A percentile compares a stretch with the other conserved stretches of the same genome.
Evolutionary conservation across 805 yeast species (phyloP).

Genomic region (Candida methanosorbosa): DNA sequence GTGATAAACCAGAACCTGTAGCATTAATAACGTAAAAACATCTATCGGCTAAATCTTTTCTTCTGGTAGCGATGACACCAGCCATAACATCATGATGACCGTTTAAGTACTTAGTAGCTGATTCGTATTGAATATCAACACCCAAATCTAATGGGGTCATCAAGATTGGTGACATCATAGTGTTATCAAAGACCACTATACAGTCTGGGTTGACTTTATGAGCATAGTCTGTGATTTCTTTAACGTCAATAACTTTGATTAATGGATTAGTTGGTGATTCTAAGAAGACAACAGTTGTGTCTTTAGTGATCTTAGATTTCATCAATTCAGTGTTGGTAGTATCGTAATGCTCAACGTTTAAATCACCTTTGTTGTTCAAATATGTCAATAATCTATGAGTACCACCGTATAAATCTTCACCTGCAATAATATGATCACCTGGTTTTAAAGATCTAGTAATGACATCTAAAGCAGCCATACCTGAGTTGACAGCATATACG

Average conservation of each 20-base stretch:
- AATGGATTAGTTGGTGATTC: constrained; percentile 94
- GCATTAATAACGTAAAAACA: constrained; percentile 77
- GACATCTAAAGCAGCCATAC: constrained; percentile 90
- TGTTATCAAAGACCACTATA: constrained; percentile 82
- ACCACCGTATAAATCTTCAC: constrained; percentile 93
- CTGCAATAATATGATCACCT: constrained; percentile 89
- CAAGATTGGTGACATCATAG: constrained; percentile 91
- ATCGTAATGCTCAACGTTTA: constrained; percentile 68
- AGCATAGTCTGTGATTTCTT: constrained; percentile 54
- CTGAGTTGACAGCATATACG: constrained; percentile 78
- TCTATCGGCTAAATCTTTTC: constrained; percentile 53
- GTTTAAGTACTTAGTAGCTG: constrained; percentile 86
- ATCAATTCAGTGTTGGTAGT: constrained; percentile 66
- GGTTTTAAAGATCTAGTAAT: constrained; percentile 67
- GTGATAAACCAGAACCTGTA: constrained; percentile 85
- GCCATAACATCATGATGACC: constrained; percentile 98
- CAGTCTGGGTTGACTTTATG: constrained; percentile 61
- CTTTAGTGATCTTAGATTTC: constrained; percentile 40
- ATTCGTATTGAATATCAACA: constrained; percentile 86
- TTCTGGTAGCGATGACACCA: constrained; percentile 73
- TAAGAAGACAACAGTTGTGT: constrained; percentile 71
- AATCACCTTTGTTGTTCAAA: constrained; percentile 51
- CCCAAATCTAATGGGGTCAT: constrained; percentile 82
- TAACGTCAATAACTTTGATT: constrained; percentile 78
- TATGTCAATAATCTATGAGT: constrained; percentile 79